phyloP scores from a whole-genome alignment of 805 yeast genomes.

The Wickerhamiella brachini region DNA sequence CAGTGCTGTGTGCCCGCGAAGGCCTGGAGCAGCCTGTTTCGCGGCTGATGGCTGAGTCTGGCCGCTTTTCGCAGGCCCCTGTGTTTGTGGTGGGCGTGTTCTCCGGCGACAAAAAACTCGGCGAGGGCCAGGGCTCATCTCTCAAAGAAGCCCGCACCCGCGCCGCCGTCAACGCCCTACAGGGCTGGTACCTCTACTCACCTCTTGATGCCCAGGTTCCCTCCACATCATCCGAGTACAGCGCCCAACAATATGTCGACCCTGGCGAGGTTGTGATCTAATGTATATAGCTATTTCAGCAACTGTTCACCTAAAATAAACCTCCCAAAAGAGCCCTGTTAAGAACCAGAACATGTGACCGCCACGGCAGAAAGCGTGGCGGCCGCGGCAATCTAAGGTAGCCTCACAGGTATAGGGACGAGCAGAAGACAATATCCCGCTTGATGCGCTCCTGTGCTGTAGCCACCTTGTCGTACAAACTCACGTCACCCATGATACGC shows the following conservation, averaged over 20 bases:
- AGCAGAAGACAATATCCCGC: constrained; percentile 95
- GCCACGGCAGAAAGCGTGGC: too few species aligned
- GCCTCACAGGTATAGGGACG: constrained; percentile 64
- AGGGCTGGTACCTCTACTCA: constrained; percentile 82
- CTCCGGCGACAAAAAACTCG: constrained; percentile 66
- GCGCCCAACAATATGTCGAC: constrained; percentile 11
- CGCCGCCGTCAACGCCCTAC: constrained; percentile 80
- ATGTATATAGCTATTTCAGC: background rate
- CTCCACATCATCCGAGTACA: constrained; percentile 7
- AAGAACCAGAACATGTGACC: too few species aligned
- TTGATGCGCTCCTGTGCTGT: constrained; percentile 90
- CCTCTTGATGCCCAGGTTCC: constrained; percentile 33
- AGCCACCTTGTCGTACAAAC: constrained; percentile 77
- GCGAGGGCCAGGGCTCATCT: constrained; percentile 90
- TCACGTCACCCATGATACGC: constrained; percentile 83
- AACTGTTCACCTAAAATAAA: background rate
- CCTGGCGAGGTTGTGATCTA: constrained; percentile 17
- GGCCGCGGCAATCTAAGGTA: too few species aligned
- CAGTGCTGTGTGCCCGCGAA: constrained; percentile 63
- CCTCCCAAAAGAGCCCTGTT: too few species aligned
- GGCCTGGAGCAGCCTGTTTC: constrained; percentile 61
- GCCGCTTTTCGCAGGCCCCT: constrained; percentile 72
- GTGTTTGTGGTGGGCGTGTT: constrained; percentile 86
- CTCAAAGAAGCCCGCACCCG: constrained; percentile 83
- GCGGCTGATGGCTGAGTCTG: constrained; percentile 83